These are phyloP conservation scores for Vicia sativa DNA, from an alignment of 306 rosid species.

Conservation along the genomic window DNA sequence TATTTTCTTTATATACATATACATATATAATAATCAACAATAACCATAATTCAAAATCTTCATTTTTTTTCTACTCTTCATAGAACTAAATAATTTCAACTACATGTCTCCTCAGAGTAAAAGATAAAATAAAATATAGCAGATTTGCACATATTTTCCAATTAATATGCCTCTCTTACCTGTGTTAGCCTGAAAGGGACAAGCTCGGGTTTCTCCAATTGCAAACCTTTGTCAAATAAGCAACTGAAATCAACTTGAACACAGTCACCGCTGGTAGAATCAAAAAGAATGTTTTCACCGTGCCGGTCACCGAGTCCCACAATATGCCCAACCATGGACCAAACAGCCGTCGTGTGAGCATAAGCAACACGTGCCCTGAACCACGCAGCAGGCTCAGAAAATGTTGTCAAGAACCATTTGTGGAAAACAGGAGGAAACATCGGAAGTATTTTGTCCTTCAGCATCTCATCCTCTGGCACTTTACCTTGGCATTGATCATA, in stretches of 20 bases:
- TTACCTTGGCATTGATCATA: constrained; percentile 92
- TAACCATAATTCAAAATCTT: background rate
- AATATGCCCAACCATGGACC: constrained; percentile 99
- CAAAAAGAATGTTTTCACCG: constrained; percentile 95
- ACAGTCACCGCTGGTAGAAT: constrained; percentile 94
- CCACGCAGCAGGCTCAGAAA: constrained; percentile 99
- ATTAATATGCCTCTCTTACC: constrained; percentile 54
- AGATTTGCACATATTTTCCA: constrained; percentile 30
- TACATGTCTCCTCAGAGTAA: background rate
- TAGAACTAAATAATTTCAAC: constrained; percentile 3
- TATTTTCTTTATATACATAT: too few species aligned
- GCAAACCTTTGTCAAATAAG: constrained; percentile 95
- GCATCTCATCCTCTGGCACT: constrained; percentile 82
- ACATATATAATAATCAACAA: too few species aligned
- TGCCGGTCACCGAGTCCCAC: constrained; percentile 98
- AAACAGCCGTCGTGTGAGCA: constrained; percentile 98
- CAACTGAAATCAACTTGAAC: constrained; percentile 99
- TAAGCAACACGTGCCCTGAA: constrained; percentile 91
- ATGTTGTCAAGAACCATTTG: constrained; percentile 88
- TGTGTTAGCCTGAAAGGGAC: constrained; percentile 96
- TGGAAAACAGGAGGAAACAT: constrained; percentile 95
- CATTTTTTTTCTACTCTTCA: constrained; percentile 3
- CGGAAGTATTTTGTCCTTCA: constrained; percentile 84
- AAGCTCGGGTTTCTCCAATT: constrained; percentile 96
- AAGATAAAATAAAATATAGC: constrained; percentile 18